Base-by-base conservation (phyloP, 108 stramenopile species). In the Pseudonitzschia multistriata region DNA sequence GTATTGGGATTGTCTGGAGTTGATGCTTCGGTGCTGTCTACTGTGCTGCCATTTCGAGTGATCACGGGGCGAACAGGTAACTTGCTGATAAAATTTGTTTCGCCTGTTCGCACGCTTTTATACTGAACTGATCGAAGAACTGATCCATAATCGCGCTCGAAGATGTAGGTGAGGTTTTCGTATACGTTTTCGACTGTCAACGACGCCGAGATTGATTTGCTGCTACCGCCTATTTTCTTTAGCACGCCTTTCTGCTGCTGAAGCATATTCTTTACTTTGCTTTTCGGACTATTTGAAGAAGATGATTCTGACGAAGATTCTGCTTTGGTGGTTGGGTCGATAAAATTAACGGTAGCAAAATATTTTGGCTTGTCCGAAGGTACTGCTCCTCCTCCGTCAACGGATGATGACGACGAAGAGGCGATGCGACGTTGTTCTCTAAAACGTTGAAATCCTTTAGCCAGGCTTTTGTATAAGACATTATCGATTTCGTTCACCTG, bases 311-410 rank as follows among this genome's bases (percentile, higher is more conserved):
- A 50, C 67, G 56, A 42, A 35, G 3, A 19, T 45, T 28, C 21
- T 22, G 73, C 50, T 42, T 53, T 73, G 36, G 85, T 78, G n/a
- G 87, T 83, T n/a, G 89, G 89, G 74, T 91, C 89, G 61, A 91
- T 85, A 33, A 91, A 79, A 66, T 85, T 88, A 50, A 91, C 85
- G 14, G 77, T 68, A 4, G 72, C 81, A 67, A 36, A 71, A 25
- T 35, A 64, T 13, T 78, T 48, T 14, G 37, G 45, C 31, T 19
- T 31, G 37, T 65, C 42, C 14, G 37, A 33, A 11, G 65, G 5
- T 21, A 40, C 22, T n/a, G 30, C 62, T 10, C 36, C 47, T 22
- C 48, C 30, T 29, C 57, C 22, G 30, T 60, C 57, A 4, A 15
- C 28, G 53, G 66, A 11, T 15, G 68, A 70, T 2, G 68, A 40